These are phyloP conservation scores for Dactylonectria estremocensis DNA, from an alignment of 2,329 filamentous ascomycete species.

Conservation along the genomic window DNA sequence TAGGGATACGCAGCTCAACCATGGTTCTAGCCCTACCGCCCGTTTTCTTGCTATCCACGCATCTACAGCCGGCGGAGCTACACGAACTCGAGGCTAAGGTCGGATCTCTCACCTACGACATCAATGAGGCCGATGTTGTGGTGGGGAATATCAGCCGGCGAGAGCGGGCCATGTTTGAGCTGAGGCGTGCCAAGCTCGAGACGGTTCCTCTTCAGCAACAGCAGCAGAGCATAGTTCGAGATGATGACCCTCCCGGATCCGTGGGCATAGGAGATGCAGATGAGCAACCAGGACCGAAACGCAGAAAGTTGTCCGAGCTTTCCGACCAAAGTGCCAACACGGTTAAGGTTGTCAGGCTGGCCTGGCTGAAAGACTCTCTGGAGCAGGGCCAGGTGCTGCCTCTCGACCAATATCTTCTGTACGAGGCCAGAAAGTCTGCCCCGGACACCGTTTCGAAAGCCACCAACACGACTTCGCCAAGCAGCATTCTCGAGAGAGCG, in stretches of 20 bases:
- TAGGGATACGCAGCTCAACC: not conserved
- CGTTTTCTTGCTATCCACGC: conserved; percentile 81
- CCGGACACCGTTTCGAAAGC: conserved; percentile 10
- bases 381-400: conserved; percentile 62
- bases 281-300: conserved; percentile 34
- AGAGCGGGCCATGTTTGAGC: conserved; percentile 82
- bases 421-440: conserved; percentile 61
- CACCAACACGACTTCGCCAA: conserved; percentile 19
- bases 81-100: conserved; percentile 77
- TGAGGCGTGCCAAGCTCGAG: conserved; percentile 76
- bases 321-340: conserved; percentile 34
- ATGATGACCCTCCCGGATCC: not conserved
- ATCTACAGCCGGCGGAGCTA: conserved; percentile 75
- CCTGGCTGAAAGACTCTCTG: conserved; percentile 72
- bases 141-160: conserved; percentile 81
- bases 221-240: not conserved
- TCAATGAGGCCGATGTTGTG: conserved; percentile 80
- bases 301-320: conserved; percentile 34
- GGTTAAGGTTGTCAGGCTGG: conserved; percentile 70
- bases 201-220: conserved; percentile 61
- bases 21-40: conserved; percentile 65
- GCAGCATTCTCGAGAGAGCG: conserved; percentile 36
- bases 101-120: conserved; percentile 77
- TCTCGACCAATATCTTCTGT: conserved; percentile 67
- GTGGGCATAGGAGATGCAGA: conserved; percentile 19